Conservation (phyloP, 148 eudicot genomes). For the Arbutus unedo region DNA sequence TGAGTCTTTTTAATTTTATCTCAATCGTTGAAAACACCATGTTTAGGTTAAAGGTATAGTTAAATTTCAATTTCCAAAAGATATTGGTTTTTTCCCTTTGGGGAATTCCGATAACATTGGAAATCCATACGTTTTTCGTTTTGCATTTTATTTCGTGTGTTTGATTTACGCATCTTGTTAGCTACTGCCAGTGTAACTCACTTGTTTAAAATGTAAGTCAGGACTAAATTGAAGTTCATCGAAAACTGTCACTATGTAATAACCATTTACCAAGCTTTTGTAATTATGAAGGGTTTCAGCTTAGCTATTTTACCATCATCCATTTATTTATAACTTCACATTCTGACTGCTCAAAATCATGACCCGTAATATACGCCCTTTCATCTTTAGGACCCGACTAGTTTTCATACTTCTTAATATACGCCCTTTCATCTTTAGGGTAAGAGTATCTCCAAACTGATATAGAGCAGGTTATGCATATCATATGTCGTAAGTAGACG, state of each 20-base stretch:
- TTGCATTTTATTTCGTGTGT: neutral
- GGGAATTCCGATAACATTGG: neutral
- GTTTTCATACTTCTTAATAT: too few species aligned
- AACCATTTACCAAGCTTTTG: neutral
- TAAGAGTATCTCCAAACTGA: too few species aligned
- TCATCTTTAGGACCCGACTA: too few species aligned
- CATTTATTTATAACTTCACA: neutral
- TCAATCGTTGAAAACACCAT: neutral
- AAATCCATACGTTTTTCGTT: neutral
- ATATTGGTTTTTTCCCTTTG: neutral
- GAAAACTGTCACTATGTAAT: neutral
- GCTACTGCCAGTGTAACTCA: neutral
- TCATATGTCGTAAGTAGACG: too few species aligned
- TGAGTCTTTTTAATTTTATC: neutral
- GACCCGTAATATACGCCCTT: too few species aligned
- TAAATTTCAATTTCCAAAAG: neutral
- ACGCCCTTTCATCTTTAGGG: too few species aligned
- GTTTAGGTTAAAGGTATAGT: too few species aligned
- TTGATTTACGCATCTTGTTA: neutral
- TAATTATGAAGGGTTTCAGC: neutral
- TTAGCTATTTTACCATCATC: neutral
- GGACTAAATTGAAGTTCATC: neutral
- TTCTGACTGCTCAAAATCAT: too few species aligned
- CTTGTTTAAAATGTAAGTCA: neutral
- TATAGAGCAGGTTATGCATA: too few species aligned